Base-by-base conservation (phyloP, 2,329 filamentous ascomycete genomes). In the Botrytis fragariae region DNA sequence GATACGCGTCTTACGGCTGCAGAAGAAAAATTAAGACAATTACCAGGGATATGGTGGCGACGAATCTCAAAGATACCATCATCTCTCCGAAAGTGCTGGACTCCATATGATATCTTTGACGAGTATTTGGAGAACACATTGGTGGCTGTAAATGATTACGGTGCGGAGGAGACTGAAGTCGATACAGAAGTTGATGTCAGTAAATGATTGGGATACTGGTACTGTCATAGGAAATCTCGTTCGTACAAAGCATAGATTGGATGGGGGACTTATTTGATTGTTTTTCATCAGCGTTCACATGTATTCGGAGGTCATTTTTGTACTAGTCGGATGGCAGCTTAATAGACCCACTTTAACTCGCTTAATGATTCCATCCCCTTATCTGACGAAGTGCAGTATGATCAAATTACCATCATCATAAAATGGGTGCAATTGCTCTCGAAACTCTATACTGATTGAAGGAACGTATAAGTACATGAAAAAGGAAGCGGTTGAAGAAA, bases 271-370 rank as follows among this genome's bases (percentile, higher is more conserved):
- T 5, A 42, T 39, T 29, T 32, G 45, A 29, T 39, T 57, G 45
- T 42, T 68, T n/a, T 22, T n/a, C 37, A 39, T 42, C 45, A 48
- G 35, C 35, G 25, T 54, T 57, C 35, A 37, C 2, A 57, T 57
- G 64, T 57, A 68, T 54, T 18, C 35, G 16, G 25, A 57, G 45
- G 64, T 42, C 64, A 42, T 29, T 35, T 68, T 57, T 68, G 45
- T 57, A 68, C 35, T 68, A 16, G 64, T 25, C 32, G 29, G 25
- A 68, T 67, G 29, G 20, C 48, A 29, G 25, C 39, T n/a, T 29
- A 39, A 57, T 54, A 18, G 64, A 57, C 45, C 64, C 64, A 68
- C 64, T 57, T 67, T 68, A 42, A 42, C 64, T 68, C 64, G 64
- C 64, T 68, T 68, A 68, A 20, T 57, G 51, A 8, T 54, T 54